Evolutionary conservation across 495 filamentous ascomycete species (phyloP).

Genomic region (Neurospora tetraspora): DNA sequence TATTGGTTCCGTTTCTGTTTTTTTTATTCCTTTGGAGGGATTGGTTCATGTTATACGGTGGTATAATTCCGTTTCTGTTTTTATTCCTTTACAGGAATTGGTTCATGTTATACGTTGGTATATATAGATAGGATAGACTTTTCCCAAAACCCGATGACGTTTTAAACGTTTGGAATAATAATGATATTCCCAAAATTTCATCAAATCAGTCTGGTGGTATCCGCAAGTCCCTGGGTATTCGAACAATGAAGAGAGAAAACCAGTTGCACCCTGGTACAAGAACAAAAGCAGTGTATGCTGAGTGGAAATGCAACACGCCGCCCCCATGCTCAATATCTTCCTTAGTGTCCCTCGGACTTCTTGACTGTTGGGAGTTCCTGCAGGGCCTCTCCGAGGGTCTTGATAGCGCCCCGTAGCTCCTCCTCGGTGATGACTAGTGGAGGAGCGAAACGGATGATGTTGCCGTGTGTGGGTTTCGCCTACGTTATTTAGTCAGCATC

Average conservation of each 20-base stretch:
- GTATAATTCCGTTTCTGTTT: background rate
- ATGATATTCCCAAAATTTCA: background rate
- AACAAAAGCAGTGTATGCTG: background rate
- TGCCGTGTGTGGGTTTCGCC: slow-evolving; percentile 98
- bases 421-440: slow-evolving; percentile 78
- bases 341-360: slow-evolving; percentile 19
- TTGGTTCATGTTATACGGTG: background rate
- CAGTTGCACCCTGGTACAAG: background rate
- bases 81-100: background rate
- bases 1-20: background rate
- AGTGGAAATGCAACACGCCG: background rate
- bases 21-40: background rate
- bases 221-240: background rate
- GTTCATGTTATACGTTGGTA: background rate
- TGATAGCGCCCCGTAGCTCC: slow-evolving; percentile 68
- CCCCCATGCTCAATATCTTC: background rate
- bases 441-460: slow-evolving; percentile 92
- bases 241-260: background rate
- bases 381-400: slow-evolving; percentile 68
- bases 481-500: slow-evolving; percentile 20
- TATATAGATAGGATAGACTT: background rate
- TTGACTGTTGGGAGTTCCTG: slow-evolving; percentile 42
- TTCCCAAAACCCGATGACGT: background rate
- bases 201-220: background rate
- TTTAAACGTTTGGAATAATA: background rate